Evolutionary conservation across 2,329 filamentous ascomycete species (phyloP).

Genomic region (Xylaria digitata): DNA sequence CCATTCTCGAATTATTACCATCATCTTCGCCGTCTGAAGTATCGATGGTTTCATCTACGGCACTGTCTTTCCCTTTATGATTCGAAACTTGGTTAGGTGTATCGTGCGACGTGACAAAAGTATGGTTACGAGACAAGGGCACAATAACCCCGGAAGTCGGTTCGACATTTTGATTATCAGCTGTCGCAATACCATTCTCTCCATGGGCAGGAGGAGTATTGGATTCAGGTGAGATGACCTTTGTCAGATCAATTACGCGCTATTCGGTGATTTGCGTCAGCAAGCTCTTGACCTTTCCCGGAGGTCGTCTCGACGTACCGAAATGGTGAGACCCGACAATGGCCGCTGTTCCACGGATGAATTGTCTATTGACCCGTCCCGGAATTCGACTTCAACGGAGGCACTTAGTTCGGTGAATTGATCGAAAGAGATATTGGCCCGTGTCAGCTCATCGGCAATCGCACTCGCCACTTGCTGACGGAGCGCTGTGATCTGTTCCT

Average conservation of each 20-base stretch:
- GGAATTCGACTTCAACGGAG: constrained; percentile 38
- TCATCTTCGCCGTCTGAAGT: constrained; percentile 18
- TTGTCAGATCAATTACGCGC: constrained; percentile 37
- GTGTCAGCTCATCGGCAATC: constrained; percentile 36
- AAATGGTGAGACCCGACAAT: constrained; percentile 32
- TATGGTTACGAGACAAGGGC: constrained; percentile 19
- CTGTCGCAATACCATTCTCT: background rate
- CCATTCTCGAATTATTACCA: constrained; percentile 53
- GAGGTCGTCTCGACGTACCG: constrained; percentile 29
- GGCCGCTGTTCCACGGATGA: constrained; percentile 6
- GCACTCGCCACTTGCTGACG: constrained; percentile 36
- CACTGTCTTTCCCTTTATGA: background rate
- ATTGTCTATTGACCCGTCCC: constrained; percentile 20
- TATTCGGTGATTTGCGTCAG: constrained; percentile 12
- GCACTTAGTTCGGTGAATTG: constrained; percentile 34
- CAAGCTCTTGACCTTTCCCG: background rate
- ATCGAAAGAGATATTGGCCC: constrained; percentile 33
- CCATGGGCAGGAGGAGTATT: constrained; percentile 16
- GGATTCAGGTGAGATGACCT: constrained; percentile 20
- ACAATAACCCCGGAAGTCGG: constrained; percentile 27
- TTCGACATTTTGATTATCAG: background rate
- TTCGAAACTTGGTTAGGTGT: constrained; percentile 1
- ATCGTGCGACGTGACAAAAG: background rate
- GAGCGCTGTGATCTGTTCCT: constrained; percentile 31
- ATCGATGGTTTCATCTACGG: background rate